phyloP scores from a whole-genome alignment of 2,329 filamentous ascomycete species.

The Alternaria gaisen region DNA sequence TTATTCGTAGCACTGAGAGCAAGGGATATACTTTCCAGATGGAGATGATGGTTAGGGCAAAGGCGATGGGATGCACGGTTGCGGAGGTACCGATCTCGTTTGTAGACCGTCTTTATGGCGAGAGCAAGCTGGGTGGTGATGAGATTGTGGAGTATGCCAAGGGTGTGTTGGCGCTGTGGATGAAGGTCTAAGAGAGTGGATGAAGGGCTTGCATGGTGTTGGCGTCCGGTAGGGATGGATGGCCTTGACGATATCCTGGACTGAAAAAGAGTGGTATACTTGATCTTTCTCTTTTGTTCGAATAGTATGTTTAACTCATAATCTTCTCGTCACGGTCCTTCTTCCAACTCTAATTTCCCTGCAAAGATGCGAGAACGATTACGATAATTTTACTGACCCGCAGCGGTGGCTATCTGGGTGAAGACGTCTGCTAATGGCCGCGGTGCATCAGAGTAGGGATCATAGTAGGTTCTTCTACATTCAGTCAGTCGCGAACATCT shows the following conservation, averaged over 20 bases:
- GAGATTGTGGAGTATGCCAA: conserved; percentile 98
- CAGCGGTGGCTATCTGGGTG: too few species aligned
- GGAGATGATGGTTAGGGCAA: conserved; percentile 98
- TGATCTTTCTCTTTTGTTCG: conserved; percentile 11
- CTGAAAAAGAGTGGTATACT: conserved; percentile 1
- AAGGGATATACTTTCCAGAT: conserved; percentile 99
- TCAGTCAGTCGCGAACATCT: not conserved
- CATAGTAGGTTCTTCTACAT: not conserved
- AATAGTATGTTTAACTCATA: conserved; percentile 23
- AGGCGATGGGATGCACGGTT: conserved; percentile 93
- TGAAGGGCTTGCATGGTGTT: conserved; percentile 31
- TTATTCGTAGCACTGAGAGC: conserved; percentile 88
- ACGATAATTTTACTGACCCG: too few species aligned
- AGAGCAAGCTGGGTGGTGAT: conserved; percentile 91
- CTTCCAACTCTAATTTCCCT: too few species aligned
- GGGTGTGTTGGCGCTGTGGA: conserved; percentile 59
- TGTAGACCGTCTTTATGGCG: conserved; percentile 89
- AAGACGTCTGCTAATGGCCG: too few species aligned
- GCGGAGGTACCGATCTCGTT: conserved; percentile 97
- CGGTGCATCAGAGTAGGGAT: too few species aligned
- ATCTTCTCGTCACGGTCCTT: conserved; percentile 11
- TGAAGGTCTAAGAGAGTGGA: conserved; percentile 54
- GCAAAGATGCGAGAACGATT: too few species aligned
- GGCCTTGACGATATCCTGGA: conserved; percentile 10
- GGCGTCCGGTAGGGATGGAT: conserved; percentile 32